Base-by-base conservation (phyloP, 192 early-diverging fungal species). In the Rhizophagus prolifer region DNA sequence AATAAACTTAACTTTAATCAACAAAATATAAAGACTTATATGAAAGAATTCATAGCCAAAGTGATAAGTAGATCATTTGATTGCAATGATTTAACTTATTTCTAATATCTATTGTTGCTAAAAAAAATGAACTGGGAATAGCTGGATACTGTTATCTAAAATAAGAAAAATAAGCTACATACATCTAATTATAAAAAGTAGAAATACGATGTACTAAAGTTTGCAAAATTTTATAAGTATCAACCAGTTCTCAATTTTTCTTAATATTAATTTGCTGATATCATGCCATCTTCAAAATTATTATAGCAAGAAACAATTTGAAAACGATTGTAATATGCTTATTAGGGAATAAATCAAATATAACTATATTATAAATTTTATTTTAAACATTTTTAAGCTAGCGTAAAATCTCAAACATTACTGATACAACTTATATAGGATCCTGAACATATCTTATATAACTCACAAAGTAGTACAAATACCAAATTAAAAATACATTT, bases 91-190 rank as follows among this genome's bases (percentile, higher is more conserved):
- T 61, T 25, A 61, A 14, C 13, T 61, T 14, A 61, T 61, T 61
- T 61, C 59, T 61, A 61, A 61, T 25, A 61, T 61, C n/a, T 25
- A 61, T n/a, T n/a, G n/a, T n/a, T n/a, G n/a, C n/a, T 61, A 61
- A 61, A 23, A 61, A 61, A 61, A 21, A 61, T 61, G 4, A 61
- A 8, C 8, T 61, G 4, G n/a, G 9, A 61, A 25, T 26, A 61
- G n/a, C 58, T 59, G 19, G n/a, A 61, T 61, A 4, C 1, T 26
- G 23, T 25, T 61, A 61, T 61, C 59, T 26, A 61, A 26, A 25
- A 8, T 61, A 5, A 61, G 25, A 61, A 61, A 14, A 25, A 61
- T 23, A 61, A 61, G 4, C 4, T 61, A 61, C 9, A 26, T 61
- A 26, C n/a, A 23, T 61, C 59, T 61, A 38, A 38, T 38, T 38